Base-by-base conservation (phyloP, 129 eudicot species). In the Daucus carota region DNA sequence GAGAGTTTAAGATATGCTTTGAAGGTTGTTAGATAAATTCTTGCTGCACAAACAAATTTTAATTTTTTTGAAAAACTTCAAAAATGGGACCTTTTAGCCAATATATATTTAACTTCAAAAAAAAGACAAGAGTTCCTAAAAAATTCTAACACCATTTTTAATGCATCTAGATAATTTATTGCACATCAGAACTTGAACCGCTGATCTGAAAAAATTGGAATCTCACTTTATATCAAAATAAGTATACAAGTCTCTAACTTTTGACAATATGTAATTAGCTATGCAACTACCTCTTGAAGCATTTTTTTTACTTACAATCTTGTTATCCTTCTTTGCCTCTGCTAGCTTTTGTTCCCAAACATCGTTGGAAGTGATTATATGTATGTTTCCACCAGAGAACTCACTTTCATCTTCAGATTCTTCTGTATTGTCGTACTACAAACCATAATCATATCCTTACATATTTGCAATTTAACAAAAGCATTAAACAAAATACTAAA, bases 331-430 rank as follows among this genome's bases (percentile, higher is more conserved):
- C 45, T 65, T 73, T 24, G 90, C 85, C 78, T 83, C 85, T 8
- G 77, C 75, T 47, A 86, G 40, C 71, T 83, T 86, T 54, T 80
- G 79, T 14, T 87, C 86, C 87, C 87, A 84, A 52, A 76, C 59
- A 31, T 81, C 85, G 50, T 81, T 78, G 3, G 84, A 67, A n/a
- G 84, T 84, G 73, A 87, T 70, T 65, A 87, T 84, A 36, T 81
- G 76, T 74, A 87, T 85, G 81, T 87, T 84, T 79, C 90, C 90
- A 84, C 85, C 90, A 62, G 90, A 62, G 14, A 87, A 48, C 40
- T 81, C 85, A 41, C 76, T 78, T 22, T 69, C 18, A 71, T 78
- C 70, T 60, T 73, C 78, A 40, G 82, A 73, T 26, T 77, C 84
- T 62, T 79, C 85, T 2, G 76, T 80, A 62, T 33, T 66, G 17